These are phyloP conservation scores for Tricholoma terreum DNA, from an alignment of 768 basidiomycete genomes.

Conservation along the genomic window DNA sequence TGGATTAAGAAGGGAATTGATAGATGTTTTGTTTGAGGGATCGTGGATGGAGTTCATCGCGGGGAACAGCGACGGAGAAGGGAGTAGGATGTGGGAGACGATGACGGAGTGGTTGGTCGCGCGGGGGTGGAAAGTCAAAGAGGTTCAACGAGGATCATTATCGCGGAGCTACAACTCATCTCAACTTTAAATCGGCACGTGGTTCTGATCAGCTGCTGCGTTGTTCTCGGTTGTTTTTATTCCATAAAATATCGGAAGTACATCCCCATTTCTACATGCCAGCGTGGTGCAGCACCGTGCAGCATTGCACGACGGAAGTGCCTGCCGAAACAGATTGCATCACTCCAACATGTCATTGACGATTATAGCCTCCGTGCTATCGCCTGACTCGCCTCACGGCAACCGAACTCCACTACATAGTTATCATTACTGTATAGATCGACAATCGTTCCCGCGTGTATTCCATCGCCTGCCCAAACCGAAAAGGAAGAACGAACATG, in stretches of 20 bases:
- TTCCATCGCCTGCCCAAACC: background rate
- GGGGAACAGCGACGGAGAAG: background rate
- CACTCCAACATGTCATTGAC: background rate
- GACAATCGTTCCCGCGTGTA: background rate
- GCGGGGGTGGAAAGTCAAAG: background rate
- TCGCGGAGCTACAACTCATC: slow-evolving; percentile 1
- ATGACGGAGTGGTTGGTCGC: background rate
- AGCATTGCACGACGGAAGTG: too few relatives aligned
- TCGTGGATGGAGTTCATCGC: slow-evolving; percentile 33
- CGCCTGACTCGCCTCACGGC: background rate
- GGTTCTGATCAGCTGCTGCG: background rate
- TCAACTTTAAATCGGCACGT: slow-evolving; percentile 2
- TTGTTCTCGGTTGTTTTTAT: background rate
- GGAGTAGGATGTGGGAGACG: background rate
- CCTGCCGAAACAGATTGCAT: too few relatives aligned
- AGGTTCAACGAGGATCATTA: slow-evolving; percentile 1
- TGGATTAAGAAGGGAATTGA: slow-evolving; percentile 40
- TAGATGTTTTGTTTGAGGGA: slow-evolving; percentile 40
- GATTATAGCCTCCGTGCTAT: background rate
- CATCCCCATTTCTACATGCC: too few relatives aligned
- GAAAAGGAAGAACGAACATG: background rate
- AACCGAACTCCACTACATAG: background rate
- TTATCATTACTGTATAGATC: background rate
- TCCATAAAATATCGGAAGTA: too few relatives aligned
- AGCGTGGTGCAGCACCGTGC: too few relatives aligned